Evolutionary conservation across 1,284 basidiomycete genomes (phyloP), one percentile per base, ranked within the genome.

Genomic region (Chondrostereum purpureum): DNA sequence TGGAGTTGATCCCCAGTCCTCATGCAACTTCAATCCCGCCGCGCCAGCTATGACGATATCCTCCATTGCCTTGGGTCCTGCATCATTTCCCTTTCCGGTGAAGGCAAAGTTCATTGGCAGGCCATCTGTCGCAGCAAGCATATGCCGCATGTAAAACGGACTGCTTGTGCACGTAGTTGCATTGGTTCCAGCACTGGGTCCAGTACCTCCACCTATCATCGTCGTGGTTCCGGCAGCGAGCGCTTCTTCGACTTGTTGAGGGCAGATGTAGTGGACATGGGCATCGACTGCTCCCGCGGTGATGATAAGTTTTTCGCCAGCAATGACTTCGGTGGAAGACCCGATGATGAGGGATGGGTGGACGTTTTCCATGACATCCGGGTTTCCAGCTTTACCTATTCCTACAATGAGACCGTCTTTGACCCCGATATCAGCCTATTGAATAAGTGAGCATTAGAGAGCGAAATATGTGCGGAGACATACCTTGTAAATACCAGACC

Each of bases 1-100:
- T 0, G 95, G 95, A 1, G 94, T 97, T 16, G 83, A 78, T 3
- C 96, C 96, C 96, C 96, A 99, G 64, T 99, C 96, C 62, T 99
- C 96, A 58, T 99, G 96, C 46, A 99, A 66, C 68, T 99, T 99
- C 54, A 99, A 64, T 0, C 94, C 94, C 18, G 78, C 82, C 0
- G 92, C 94, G 14, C 96, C 96, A 11, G 93, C 92, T 52, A 75
- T 71, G 24, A 98, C 73, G 48, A 96, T 78, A 50, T 98, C 94
- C 57, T 86, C 83, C 45, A 98, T 62, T 2, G 80, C 80, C 1
- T 61, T 70, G 12, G 75, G 66, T 0, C 83, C 90, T 0, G 88
- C 79, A 62, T 99, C 96, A 58, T 97, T 98, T 1, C 94, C 95
- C 71, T 92, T 94, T 6, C 90, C 90, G 1, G 91, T 96, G 58